These are phyloP conservation scores for Dactylellina cionopaga DNA, from an alignment of 2,329 filamentous ascomycete genomes.

Conservation along the genomic window DNA sequence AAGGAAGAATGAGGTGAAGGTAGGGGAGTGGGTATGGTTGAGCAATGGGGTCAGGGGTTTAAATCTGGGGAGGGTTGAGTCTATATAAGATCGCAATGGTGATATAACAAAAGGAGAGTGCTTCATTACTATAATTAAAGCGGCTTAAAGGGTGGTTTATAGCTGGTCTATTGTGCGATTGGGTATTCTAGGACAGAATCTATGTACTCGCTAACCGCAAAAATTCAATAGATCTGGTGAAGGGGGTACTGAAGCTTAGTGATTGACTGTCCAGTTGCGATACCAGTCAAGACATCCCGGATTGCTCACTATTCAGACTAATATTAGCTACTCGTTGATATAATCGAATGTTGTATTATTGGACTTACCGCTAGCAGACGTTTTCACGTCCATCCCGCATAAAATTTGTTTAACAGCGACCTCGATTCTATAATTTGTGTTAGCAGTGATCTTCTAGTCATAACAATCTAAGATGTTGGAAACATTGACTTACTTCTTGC, in stretches of 20 bases:
- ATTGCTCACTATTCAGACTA: conserved; percentile 64
- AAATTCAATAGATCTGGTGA: conserved; percentile 7
- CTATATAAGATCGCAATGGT: not conserved
- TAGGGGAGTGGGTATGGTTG: conserved; percentile 42
- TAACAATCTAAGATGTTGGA: too few species aligned
- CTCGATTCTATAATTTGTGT: conserved; percentile 75
- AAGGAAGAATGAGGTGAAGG: conserved; percentile 23
- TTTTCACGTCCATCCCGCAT: conserved; percentile 85
- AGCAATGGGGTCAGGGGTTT: conserved; percentile 48
- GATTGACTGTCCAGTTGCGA: conserved; percentile 74
- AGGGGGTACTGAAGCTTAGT: conserved; percentile 58
- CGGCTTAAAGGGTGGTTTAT: not conserved
- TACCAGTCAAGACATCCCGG: conserved; percentile 90
- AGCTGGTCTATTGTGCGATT: conserved; percentile 6
- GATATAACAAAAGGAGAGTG: not conserved
- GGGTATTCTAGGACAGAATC: not conserved
- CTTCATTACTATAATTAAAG: too few species aligned
- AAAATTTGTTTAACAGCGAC: conserved; percentile 96
- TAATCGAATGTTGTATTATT: not conserved
- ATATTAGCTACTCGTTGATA: conserved; percentile 7
- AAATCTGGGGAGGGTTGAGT: conserved; percentile 32
- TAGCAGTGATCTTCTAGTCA: too few species aligned
- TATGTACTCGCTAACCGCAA: conserved; percentile 31
- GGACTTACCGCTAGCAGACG: conserved; percentile 85
- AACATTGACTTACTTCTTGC: conserved; percentile 80